Percentiles rank a stretch among this genome's conserved stretches.
Evolutionary conservation across 2,329 filamentous ascomycete genomes (phyloP).

Genomic region (Aspergillus nomiae): DNA sequence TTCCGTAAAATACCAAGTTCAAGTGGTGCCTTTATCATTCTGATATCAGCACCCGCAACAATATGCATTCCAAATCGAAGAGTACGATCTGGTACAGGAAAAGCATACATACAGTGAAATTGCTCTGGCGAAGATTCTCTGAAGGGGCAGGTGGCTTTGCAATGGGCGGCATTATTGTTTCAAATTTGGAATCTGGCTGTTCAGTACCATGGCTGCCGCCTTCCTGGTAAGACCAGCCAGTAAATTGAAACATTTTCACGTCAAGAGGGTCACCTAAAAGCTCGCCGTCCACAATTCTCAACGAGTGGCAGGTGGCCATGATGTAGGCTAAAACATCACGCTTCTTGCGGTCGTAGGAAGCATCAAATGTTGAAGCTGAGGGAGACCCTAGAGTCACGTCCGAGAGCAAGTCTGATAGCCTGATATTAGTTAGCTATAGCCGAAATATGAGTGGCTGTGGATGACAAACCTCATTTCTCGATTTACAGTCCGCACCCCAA

Average conservation of each 20-base stretch:
- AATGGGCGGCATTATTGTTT: slow-evolving; percentile 75
- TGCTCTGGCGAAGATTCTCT: slow-evolving; percentile 43
- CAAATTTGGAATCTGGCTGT: slow-evolving; percentile 71
- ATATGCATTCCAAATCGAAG: not conserved
- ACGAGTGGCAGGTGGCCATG: slow-evolving; percentile 96
- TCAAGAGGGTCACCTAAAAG: slow-evolving; percentile 92
- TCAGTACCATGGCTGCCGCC: slow-evolving; percentile 66
- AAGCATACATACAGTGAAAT: slow-evolving; percentile 20
- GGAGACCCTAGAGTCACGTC: slow-evolving; percentile 58
- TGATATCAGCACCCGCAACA: slow-evolving; percentile 4
- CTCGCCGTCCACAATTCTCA: slow-evolving; percentile 83
- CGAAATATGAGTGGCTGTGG: not conserved
- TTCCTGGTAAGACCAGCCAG: slow-evolving; percentile 88
- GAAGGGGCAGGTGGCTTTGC: slow-evolving; percentile 71
- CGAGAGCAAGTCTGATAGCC: slow-evolving; percentile 56
- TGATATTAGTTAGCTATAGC: slow-evolving; percentile 3
- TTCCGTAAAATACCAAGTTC: slow-evolving; percentile 88
- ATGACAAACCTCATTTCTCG: slow-evolving; percentile 50
- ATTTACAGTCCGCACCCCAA: slow-evolving; percentile 80
- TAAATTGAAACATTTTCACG: slow-evolving; percentile 98
- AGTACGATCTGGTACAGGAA: not conserved
- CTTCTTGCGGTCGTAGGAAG: slow-evolving; percentile 60
- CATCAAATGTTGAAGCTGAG: slow-evolving; percentile 55
- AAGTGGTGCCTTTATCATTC: slow-evolving; percentile 50
- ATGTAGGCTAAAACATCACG: slow-evolving; percentile 79